Conservation (phyloP, 805 yeast genomes). For the Ogataea chonburiensis region DNA sequence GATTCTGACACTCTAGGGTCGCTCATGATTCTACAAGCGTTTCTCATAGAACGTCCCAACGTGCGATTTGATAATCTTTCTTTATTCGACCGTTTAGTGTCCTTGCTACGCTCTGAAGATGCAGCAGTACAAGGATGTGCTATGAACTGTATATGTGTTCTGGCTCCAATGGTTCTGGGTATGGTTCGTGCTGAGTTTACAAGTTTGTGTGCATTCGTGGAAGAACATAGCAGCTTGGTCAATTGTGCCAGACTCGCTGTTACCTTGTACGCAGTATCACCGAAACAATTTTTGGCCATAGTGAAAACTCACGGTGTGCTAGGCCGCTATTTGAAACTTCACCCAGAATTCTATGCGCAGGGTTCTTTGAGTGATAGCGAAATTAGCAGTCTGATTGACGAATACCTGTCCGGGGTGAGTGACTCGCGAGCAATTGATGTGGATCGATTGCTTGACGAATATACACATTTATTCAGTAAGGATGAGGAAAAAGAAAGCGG, state of each 20-base stretch:
- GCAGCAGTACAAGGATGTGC: conserved; percentile 2
- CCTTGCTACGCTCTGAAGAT: conserved; percentile 34
- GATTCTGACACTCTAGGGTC: no score
- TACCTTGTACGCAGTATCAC: conserved; percentile 3
- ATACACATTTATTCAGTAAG: conserved; percentile 20
- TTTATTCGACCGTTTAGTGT: conserved; percentile 40
- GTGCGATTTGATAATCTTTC: conserved; percentile 38
- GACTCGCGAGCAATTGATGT: conserved; percentile 2
- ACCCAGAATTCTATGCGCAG: conserved; percentile 1
- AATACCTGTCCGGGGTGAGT: neutral
- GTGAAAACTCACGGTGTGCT: neutral
- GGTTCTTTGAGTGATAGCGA: neutral
- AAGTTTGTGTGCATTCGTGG: no score
- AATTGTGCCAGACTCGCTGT: conserved; percentile 2
- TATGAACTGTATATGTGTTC: conserved; percentile 5
- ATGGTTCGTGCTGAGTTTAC: no score
- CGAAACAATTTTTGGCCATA: neutral
- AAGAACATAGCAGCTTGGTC: neutral
- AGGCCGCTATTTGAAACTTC: neutral
- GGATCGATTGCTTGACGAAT: conserved; percentile 16
- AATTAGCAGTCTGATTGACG: conserved; percentile 1
- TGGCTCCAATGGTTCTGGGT: conserved; percentile 1
- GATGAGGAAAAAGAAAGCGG: conserved; percentile 10
- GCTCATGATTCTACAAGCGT: no score
- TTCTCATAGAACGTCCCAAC: conserved; percentile 36